Evolutionary conservation across 139 green algal species (phyloP).

Genomic region (Trebouxia sp.): DNA sequence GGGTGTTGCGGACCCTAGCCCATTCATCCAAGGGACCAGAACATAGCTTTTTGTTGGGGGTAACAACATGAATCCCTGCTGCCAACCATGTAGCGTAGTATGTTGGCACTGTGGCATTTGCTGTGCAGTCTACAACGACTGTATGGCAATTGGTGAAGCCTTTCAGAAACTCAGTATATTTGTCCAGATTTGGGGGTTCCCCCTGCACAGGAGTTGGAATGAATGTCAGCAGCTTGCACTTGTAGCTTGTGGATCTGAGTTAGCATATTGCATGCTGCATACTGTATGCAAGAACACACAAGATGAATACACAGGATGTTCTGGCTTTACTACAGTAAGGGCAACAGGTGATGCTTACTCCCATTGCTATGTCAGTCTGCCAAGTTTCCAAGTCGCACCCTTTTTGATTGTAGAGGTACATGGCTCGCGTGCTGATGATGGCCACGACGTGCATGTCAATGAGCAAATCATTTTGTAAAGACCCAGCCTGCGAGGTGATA

Average conservation of each 20-base stretch:
- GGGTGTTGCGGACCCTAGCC: constrained; percentile 9
- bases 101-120: not conserved
- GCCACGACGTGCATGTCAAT: not conserved
- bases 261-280: too few relatives aligned
- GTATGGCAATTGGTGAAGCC: not conserved
- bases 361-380: not conserved
- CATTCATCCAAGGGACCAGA: constrained; percentile 53
- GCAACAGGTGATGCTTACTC: not conserved
- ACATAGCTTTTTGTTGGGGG: constrained; percentile 65
- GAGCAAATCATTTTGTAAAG: not conserved
- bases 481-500: not conserved
- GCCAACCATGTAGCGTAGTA: not conserved
- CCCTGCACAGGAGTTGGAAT: too few relatives aligned
- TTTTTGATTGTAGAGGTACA: not conserved
- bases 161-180: not conserved
- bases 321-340: too few relatives aligned
- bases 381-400: constrained; percentile 1
- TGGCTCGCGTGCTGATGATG: not conserved
- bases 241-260: too few relatives aligned
- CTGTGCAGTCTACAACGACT: constrained; percentile 39
- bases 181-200: not conserved
- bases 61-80: constrained; percentile 41
- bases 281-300: too few relatives aligned
- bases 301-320: too few relatives aligned
- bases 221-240: too few relatives aligned